A percentile compares a stretch with the other conserved stretches of the same genome.
Conservation (phyloP, 1,284 basidiomycete species). For the Austropuccinia psidii region DNA sequence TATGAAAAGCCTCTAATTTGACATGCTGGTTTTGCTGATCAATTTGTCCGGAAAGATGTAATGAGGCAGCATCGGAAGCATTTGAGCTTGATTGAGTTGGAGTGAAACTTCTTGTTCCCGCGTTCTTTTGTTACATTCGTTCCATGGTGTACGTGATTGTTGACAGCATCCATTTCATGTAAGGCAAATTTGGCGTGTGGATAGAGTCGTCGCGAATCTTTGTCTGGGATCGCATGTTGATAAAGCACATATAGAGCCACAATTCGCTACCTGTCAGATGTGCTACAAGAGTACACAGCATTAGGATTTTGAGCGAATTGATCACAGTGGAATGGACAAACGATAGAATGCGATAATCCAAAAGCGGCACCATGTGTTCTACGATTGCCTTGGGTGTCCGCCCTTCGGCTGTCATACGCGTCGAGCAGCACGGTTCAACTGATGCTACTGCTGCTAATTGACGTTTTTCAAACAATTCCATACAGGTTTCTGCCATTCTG, state of each 20-base stretch:
- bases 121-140: slow-evolving; percentile 66
- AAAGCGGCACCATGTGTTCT: slow-evolving; percentile 95
- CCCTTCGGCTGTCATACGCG: slow-evolving; percentile 76
- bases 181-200: slow-evolving; percentile 88
- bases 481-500: slow-evolving; percentile 95
- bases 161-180: slow-evolving; percentile 88
- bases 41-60: too few relatives aligned
- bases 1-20: too few relatives aligned
- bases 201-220: slow-evolving; percentile 86
- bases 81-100: too few relatives aligned
- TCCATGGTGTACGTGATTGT: slow-evolving; percentile 76
- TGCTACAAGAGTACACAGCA: too few relatives aligned
- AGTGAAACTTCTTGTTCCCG: slow-evolving; percentile 23
- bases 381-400: slow-evolving; percentile 85
- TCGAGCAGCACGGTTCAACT: slow-evolving; percentile 82
- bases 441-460: slow-evolving; percentile 76
- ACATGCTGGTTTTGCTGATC: too few relatives aligned
- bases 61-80: too few relatives aligned
- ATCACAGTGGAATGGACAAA: slow-evolving; percentile 13
- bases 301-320: too few relatives aligned
- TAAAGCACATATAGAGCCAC: slow-evolving; percentile 93
- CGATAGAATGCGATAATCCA: slow-evolving; percentile 70
- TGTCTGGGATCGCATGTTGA: slow-evolving; percentile 94
- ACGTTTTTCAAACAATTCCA: slow-evolving; percentile 81
- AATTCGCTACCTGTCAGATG: slow-evolving; percentile 81